Base-by-base conservation (phyloP, 2,329 filamentous ascomycete species). In the Colletotrichum truncatum region DNA sequence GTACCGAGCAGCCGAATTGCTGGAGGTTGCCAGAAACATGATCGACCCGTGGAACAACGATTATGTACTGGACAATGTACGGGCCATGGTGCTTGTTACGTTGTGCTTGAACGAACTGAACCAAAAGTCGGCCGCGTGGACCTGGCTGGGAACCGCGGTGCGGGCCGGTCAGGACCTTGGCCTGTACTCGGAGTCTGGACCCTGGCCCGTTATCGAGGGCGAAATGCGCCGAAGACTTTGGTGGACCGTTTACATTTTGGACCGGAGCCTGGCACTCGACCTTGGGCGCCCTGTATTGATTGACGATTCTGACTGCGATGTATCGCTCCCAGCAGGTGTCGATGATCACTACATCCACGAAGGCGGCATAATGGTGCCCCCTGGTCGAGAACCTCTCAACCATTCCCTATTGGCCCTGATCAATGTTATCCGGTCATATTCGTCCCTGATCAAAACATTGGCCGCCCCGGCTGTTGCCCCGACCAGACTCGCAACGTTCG, bases 191-290 rank as follows among this genome's bases (percentile, higher is more conserved):
- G 93, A 97, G 71, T 87, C 88, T 1, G 91, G 90, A 0, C 85
- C 89, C 1, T 93, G 91, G 85, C 86, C 91, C 2, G 84, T 89
- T 1, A 82, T 97, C 12, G 94, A 97, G 72, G 87, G 87, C 10
- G 95, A 98, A 77, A 94, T 95, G 88, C 89, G 94, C 58, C 89
- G 92, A 66, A 86, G 94, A 59, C 88, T 96, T 3, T 99, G 95
- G 95, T 99, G 96, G 94, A 89, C 93, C 12, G 88, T 97, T 61
- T 98, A 98, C 78, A 88, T 93, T 45, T 89, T 94, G 80, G 96
- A 99, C 79, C 89, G 94, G 67, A 86, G 92, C 25, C 81, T 97
- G 52, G 90, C 93, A 0, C 82, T 97, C 11, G 94, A 97, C 74
- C 84, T 94, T 32, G 92, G 93, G 8, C 89, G 91, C 53, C 93